Evolutionary conservation across 2,329 filamentous ascomycete genomes (phyloP).

Genomic region (Neofusicoccum sp.): DNA sequence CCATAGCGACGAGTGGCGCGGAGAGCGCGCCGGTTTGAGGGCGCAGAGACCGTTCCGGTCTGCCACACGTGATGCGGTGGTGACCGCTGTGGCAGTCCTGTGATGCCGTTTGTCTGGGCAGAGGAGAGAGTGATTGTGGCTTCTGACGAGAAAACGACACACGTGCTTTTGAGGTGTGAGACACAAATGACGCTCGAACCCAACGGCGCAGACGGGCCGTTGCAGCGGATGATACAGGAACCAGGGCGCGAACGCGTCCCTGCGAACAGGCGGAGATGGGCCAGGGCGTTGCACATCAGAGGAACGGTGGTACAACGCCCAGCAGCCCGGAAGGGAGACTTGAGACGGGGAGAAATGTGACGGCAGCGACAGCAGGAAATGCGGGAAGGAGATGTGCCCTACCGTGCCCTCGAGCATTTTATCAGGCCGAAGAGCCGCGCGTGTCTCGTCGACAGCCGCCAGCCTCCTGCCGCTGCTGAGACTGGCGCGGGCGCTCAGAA

Average conservation of each 20-base stretch:
- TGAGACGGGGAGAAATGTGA: not conserved
- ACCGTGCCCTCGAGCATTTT: not conserved
- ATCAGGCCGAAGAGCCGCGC: not conserved
- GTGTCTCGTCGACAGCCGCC: not conserved
- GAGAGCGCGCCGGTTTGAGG: not conserved
- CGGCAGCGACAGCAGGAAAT: not conserved
- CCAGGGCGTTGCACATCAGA: not conserved
- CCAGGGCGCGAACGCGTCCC: slow-evolving; percentile 7
- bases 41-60: not conserved
- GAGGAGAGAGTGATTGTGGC: slow-evolving; percentile 1
- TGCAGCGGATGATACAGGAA: slow-evolving; percentile 14
- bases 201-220: slow-evolving; percentile 16
- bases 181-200: slow-evolving; percentile 12
- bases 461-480: not conserved
- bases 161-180: slow-evolving; percentile 15
- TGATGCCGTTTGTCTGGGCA: not conserved
- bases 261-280: not conserved
- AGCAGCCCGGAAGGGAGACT: not conserved
- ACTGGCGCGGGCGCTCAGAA: not conserved
- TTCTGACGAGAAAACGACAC: not conserved
- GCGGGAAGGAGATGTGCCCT: not conserved
- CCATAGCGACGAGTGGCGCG: not conserved
- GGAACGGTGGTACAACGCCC: not conserved
- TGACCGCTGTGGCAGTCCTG: not conserved
- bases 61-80: not conserved